Conservation (phyloP, 148 eudicot species). For the Camellia japonica region DNA sequence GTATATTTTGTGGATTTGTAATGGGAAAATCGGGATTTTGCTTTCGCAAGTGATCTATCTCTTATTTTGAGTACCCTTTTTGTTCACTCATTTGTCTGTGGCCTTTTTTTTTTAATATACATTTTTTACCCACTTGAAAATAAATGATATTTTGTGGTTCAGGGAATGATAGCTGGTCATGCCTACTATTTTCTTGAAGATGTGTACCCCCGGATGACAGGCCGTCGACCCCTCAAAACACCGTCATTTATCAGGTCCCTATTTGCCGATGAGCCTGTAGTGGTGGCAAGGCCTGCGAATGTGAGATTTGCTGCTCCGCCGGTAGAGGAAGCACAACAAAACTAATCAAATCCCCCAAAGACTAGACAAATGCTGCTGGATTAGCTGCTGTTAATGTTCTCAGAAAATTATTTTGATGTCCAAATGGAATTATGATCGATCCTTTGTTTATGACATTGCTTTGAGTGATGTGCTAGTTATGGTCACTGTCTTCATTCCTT, state of each 20-base stretch:
- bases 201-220: conserved; percentile 91
- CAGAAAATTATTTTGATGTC: neutral
- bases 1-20: too few relatives aligned
- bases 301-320: conserved; percentile 81
- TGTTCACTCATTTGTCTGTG: neutral
- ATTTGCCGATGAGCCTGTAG: conserved; percentile 91
- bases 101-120: neutral
- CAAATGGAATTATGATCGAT: neutral
- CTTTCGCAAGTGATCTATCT: neutral
- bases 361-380: neutral
- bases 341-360: conserved; percentile 1
- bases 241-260: conserved; percentile 67
- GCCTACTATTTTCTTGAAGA: conserved; percentile 95
- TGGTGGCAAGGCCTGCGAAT: conserved; percentile 66
- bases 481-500: neutral
- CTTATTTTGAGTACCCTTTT: neutral
- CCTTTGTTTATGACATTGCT: neutral
- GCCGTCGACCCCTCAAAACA: conserved; percentile 83
- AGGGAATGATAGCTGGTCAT: conserved; percentile 99
- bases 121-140: neutral
- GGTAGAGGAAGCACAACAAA: conserved; percentile 30
- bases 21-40: neutral
- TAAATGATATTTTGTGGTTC: conserved; percentile 14
- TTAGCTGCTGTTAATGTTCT: neutral
- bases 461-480: neutral